Evolutionary conservation across 805 yeast genomes (phyloP).

Genomic region (Kodamaea sagamina): DNA sequence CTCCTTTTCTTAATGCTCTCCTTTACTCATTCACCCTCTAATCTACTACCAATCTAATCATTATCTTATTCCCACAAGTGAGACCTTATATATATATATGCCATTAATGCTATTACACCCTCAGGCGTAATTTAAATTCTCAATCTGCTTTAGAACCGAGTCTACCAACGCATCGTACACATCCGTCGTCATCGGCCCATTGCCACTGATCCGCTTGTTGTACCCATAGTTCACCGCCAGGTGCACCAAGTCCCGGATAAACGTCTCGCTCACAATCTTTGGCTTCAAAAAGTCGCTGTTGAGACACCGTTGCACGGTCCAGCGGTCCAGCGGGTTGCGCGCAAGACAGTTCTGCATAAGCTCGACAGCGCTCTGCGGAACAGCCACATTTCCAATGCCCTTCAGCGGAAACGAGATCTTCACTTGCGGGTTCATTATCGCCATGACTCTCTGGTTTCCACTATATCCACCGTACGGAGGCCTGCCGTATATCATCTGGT

Average conservation of each 20-base stretch:
- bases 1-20: too few species aligned
- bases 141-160: constrained; percentile 57
- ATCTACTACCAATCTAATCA: too few species aligned
- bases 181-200: constrained; percentile 41
- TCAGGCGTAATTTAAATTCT: constrained; percentile 32
- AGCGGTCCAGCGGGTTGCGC: constrained; percentile 68
- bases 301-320: constrained; percentile 63
- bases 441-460: constrained; percentile 75
- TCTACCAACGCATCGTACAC: constrained; percentile 46
- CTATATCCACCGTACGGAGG: constrained; percentile 85
- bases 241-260: constrained; percentile 68
- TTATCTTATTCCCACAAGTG: not conserved
- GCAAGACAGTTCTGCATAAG: constrained; percentile 70
- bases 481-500: constrained; percentile 91
- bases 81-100: not conserved
- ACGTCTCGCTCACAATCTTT: constrained; percentile 63
- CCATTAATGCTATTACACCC: not conserved
- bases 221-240: constrained; percentile 77
- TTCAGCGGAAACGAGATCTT: constrained; percentile 64
- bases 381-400: constrained; percentile 61
- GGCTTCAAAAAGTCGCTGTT: constrained; percentile 72
- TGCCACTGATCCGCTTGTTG: constrained; percentile 39
- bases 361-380: constrained; percentile 69
- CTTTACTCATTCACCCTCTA: too few species aligned
- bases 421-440: constrained; percentile 83